These are phyloP conservation scores for Coemansia sp. DNA, from an alignment of 192 early-diverging fungal genomes.

Conservation along the genomic window DNA sequence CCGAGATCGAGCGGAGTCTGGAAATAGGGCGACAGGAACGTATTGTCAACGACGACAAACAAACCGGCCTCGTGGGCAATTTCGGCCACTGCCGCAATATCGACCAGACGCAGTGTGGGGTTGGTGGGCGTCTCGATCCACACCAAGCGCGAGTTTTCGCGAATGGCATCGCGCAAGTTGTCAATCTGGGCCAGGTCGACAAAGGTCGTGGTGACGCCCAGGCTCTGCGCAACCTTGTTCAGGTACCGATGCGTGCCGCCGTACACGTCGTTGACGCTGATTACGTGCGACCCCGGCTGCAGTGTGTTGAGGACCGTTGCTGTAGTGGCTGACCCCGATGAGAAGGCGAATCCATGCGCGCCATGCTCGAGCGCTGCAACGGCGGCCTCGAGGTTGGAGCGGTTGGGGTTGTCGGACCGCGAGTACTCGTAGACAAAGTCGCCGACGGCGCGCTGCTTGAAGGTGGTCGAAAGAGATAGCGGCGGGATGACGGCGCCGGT, in stretches of 20 bases:
- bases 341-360: conserved; percentile 84
- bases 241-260: conserved; percentile 91
- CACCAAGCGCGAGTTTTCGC: conserved; percentile 77
- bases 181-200: conserved; percentile 72
- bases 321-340: conserved; percentile 86
- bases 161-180: conserved; percentile 65
- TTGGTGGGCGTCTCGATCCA: conserved; percentile 93
- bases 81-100: conserved; percentile 71
- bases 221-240: conserved; percentile 74
- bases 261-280: conserved; percentile 90
- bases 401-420: conserved; percentile 80
- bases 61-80: conserved; percentile 66
- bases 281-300: conserved; percentile 71
- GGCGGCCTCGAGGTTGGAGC: conserved; percentile 77
- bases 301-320: conserved; percentile 77
- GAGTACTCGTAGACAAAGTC: conserved; percentile 89
- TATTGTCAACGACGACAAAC: conserved; percentile 83
- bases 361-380: conserved; percentile 91
- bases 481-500: conserved; percentile 99
- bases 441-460: conserved; percentile 91
- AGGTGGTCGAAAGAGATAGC: conserved; percentile 95
- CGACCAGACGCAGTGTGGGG: conserved; percentile 81
- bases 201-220: conserved; percentile 75
- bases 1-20: conserved; percentile 89
- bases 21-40: conserved; percentile 87